Conservation (phyloP, 345 rosid genomes). For the Diplotaxis tenuifolia region DNA sequence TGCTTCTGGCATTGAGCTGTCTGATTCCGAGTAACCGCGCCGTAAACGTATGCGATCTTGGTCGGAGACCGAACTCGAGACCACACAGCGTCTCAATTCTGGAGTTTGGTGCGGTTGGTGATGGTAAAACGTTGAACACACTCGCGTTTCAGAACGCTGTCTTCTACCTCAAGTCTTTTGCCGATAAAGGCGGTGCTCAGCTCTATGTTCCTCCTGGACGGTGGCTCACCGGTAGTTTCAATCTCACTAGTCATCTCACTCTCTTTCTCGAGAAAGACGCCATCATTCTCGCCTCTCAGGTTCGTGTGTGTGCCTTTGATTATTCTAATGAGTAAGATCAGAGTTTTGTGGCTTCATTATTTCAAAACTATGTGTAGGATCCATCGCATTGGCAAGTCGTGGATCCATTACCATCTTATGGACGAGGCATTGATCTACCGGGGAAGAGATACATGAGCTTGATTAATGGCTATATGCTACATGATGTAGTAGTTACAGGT, state of each 20-base stretch:
- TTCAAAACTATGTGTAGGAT: background rate
- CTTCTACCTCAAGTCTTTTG: conserved; percentile 45
- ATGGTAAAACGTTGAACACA: conserved; percentile 53
- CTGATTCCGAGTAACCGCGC: conserved; percentile 15
- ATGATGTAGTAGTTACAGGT: background rate
- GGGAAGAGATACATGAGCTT: background rate
- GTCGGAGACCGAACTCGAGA: conserved; percentile 26
- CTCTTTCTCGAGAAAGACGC: conserved; percentile 52
- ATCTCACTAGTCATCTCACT: conserved; percentile 53
- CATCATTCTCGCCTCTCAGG: conserved; percentile 50
- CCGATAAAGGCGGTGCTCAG: conserved; percentile 55
- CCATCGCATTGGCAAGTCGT: background rate
- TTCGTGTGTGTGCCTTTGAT: conserved; percentile 10
- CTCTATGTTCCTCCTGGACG: conserved; percentile 52
- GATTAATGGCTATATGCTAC: background rate
- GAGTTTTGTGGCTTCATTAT: background rate
- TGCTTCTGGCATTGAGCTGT: conserved; percentile 26
- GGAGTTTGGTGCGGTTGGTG: conserved; percentile 56
- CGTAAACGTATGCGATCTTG: conserved; percentile 28
- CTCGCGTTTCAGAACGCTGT: conserved; percentile 51
- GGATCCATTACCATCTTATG: background rate
- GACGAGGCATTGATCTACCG: background rate
- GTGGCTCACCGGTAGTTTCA: conserved; percentile 54
- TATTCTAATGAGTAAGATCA: background rate
- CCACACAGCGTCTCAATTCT: conserved; percentile 43